A percentile compares a stretch with the other conserved stretches of the same genome.
These are phyloP conservation scores for Gossypium thurberi DNA, from an alignment of 345 rosid genomes.

Conservation along the genomic window DNA sequence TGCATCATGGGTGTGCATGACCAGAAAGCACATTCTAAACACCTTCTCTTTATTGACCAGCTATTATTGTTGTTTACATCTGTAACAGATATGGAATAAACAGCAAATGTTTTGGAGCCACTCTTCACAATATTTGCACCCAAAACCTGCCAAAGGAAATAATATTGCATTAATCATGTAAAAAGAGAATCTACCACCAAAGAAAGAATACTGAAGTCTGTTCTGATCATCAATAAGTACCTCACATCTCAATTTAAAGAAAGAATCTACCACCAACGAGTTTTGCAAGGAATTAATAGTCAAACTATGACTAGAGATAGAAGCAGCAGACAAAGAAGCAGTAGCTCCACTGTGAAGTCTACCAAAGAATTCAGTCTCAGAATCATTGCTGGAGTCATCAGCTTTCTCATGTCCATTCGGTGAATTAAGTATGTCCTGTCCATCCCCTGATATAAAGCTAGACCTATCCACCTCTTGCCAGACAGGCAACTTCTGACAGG, in stretches of 20 bases:
- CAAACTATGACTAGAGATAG: conserved; percentile 29
- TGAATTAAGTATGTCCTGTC: conserved; percentile 54
- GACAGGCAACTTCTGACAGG: conserved; percentile 33
- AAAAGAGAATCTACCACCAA: neutral
- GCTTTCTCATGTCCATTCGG: conserved; percentile 29
- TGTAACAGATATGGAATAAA: conserved; percentile 84
- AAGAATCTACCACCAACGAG: conserved; percentile 65
- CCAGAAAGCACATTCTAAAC: conserved; percentile 19
- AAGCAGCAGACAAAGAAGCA: conserved; percentile 59
- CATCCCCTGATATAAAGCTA: conserved; percentile 75
- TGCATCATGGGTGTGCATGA: conserved; percentile 2
- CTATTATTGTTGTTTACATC: conserved; percentile 72
- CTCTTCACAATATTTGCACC: conserved; percentile 97
- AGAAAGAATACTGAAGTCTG: neutral
- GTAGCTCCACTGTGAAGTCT: conserved; percentile 63
- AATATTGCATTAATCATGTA: conserved; percentile 13
- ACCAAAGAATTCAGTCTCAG: conserved; percentile 51
- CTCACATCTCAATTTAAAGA: conserved; percentile 90
- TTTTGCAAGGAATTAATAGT: conserved; percentile 36
- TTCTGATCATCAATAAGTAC: conserved; percentile 35
- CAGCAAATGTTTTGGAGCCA: conserved; percentile 83
- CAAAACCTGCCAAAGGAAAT: conserved; percentile 63
- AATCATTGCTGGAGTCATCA: conserved; percentile 64
- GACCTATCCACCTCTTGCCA: conserved; percentile 82
- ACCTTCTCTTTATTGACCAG: conserved; percentile 99